Evolutionary conservation across 2,329 filamentous ascomycete species (phyloP), one percentile per base, ranked within the genome.

Genomic region (Hymenoscyphus fraxineus): DNA sequence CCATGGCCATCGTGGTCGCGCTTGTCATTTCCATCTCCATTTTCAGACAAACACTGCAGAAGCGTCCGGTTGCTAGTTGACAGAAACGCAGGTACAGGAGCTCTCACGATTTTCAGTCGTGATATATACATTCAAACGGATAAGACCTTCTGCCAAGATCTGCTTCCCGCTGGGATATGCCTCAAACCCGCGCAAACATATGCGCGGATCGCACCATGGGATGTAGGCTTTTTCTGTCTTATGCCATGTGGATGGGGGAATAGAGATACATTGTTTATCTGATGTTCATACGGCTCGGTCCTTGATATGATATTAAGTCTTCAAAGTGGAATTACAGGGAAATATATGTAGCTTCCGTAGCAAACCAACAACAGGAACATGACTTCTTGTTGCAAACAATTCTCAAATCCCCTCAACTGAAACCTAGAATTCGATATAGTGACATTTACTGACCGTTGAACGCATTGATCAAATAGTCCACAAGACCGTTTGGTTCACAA

Each of bases 161-260:
- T 6, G n/a, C 47, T 54, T 10, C 22, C 47, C n/a, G 47, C 2
- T 13, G 47, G 19, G 22, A 54, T 64, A 62, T 27, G 51, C 59
- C 67, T 63, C 65, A 68, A 68, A 67, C 32, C 19, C 12, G 47
- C 63, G 56, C 67, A 38, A 31, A 16, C 16, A 35, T 38, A 16
- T 22, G 56, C 32, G 16, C n/a, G 39, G 16, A 6, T 27, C 19
- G 19, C 22, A n/a, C 35, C 55, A 56, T 41, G 57, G 4, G 47
- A 54, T 22, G 35, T 54, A 54, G 47, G 47, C 22, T 27, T 12
- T 5, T 19, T 31, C 4, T 12, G 19, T 10, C 13, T 27, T 27
- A 54, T 54, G 19, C 47, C 19, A 54, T 54, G 4, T 12, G 19
- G 7, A 27, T 27, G 27, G 27, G 10, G 41, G n/a, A 22, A 47